Base-by-base conservation (phyloP, 2,329 filamentous ascomycete genomes). In the Colletotrichum sp. region DNA sequence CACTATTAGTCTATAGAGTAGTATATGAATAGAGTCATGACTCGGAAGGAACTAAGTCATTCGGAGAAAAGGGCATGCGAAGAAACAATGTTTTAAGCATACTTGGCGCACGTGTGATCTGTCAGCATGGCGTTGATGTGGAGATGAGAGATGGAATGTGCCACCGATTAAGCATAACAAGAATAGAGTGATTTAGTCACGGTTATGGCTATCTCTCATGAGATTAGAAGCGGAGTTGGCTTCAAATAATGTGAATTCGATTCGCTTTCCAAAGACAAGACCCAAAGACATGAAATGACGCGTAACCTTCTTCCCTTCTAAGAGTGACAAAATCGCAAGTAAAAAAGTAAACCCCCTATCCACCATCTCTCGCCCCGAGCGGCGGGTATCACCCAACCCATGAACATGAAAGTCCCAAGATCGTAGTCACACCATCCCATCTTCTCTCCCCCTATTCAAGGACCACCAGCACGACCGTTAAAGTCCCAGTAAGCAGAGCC, bases 1-100 rank as follows among this genome's bases (percentile, higher is more conserved):
- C 10, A 21, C 1, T 0, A 0, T 49, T 52, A 13, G 44, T 3
- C 44, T 8, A 21, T 0, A 3, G 10, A 52, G 0, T 0, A 2
- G 1, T 21, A 21, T 18, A 21, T 52, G 44, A 52, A 52, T 52
- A 21, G 44, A 52, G 10, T 52, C 6, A 0, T 21, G 2, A 52
- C 10, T 52, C n/a, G 3, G 44, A 52, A 52, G 2, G 0, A 0
- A 8, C 44, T 21, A 52, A 21, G 44, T 0, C 0, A 0, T n/a
- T 44, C n/a, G 44, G 44, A 52, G 44, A 52, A 21, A 13, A 52
- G 44, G 10, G n/a, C n/a, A 21, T 4, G 6, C 10, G 6, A 52
- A 1, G 10, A 52, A 13, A 52, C 44, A 52, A 52, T 52, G 10
- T 21, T 52, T 52, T 52, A 52, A 52, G 44, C 44, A 52, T 52